Conservation (phyloP, 345 rosid species). For the Eucalyptus tenuipes region DNA sequence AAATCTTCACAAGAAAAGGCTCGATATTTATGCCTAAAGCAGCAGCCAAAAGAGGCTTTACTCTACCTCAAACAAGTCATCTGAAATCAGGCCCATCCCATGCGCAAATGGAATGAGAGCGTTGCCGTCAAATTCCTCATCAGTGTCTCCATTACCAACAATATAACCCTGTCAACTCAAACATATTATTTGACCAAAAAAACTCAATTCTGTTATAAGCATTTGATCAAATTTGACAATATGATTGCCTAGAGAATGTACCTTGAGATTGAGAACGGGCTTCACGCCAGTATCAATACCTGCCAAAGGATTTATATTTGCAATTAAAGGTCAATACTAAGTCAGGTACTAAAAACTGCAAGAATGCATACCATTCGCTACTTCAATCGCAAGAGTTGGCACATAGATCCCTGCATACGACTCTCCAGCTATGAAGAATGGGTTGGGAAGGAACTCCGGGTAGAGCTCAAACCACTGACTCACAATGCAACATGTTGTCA, state of each 20-base stretch:
- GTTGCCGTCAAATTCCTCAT: constrained; percentile 61
- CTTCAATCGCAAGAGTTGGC: constrained; percentile 71
- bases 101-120: constrained; percentile 82
- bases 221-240: background rate
- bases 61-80: constrained; percentile 56
- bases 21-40: background rate
- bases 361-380: constrained; percentile 41
- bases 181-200: background rate
- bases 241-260: background rate
- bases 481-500: background rate
- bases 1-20: background rate
- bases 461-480: constrained; percentile 75
- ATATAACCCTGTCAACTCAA: constrained; percentile 53
- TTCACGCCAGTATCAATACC: constrained; percentile 51
- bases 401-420: constrained; percentile 90
- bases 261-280: constrained; percentile 71
- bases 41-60: background rate
- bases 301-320: constrained; percentile 2
- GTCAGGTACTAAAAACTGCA: background rate
- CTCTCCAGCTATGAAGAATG: constrained; percentile 80
- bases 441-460: constrained; percentile 71
- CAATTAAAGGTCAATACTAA: background rate
- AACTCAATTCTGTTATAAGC: background rate
- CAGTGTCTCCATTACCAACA: constrained; percentile 91
- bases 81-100: constrained; percentile 89